Percentiles rank a stretch among this genome's conserved stretches.
These are phyloP conservation scores for Rhypophila decipiens DNA, from an alignment of 495 filamentous ascomycete genomes.

Conservation along the genomic window DNA sequence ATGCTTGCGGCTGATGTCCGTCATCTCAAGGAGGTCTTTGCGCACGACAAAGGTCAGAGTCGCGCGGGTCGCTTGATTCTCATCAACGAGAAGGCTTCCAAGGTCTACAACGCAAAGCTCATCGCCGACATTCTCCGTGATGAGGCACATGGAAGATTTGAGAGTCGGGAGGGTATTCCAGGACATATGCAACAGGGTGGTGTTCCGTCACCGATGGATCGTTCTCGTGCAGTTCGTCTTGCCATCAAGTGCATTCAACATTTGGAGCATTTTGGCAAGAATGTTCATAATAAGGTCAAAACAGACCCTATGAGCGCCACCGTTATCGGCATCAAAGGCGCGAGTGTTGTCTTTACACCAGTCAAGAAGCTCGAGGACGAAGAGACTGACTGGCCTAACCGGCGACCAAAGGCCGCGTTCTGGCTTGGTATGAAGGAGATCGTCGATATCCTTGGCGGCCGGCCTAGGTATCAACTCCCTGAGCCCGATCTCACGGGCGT, in stretches of 20 bases:
- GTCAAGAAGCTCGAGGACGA: constrained; percentile 69
- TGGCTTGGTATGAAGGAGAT: constrained; percentile 78
- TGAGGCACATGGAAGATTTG: constrained; percentile 86
- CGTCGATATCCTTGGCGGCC: constrained; percentile 77
- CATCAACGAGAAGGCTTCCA: constrained; percentile 85
- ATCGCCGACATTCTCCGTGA: constrained; percentile 94
- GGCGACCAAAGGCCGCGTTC: constrained; percentile 77
- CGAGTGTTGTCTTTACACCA: constrained; percentile 76
- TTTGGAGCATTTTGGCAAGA: constrained; percentile 67
- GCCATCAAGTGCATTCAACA: constrained; percentile 89
- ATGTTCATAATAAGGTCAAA: constrained; percentile 59
- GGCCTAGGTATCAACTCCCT: constrained; percentile 44
- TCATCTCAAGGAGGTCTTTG: constrained; percentile 80
- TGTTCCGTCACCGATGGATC: constrained; percentile 90
- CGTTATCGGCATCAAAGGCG: constrained; percentile 90
- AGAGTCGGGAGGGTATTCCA: constrained; percentile 86
- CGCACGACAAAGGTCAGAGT: constrained; percentile 78
- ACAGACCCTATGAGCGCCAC: constrained; percentile 62
- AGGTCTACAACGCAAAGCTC: constrained; percentile 84
- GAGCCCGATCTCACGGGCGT: constrained; percentile 38
- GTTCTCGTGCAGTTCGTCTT: constrained; percentile 83
- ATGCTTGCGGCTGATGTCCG: constrained; percentile 91
- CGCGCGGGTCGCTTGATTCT: constrained; percentile 92
- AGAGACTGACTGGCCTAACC: constrained; percentile 89
- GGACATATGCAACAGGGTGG: constrained; percentile 97